phyloP scores from a whole-genome alignment of 2,329 filamentous ascomycete genomes.

The Alternaria arbusti region DNA sequence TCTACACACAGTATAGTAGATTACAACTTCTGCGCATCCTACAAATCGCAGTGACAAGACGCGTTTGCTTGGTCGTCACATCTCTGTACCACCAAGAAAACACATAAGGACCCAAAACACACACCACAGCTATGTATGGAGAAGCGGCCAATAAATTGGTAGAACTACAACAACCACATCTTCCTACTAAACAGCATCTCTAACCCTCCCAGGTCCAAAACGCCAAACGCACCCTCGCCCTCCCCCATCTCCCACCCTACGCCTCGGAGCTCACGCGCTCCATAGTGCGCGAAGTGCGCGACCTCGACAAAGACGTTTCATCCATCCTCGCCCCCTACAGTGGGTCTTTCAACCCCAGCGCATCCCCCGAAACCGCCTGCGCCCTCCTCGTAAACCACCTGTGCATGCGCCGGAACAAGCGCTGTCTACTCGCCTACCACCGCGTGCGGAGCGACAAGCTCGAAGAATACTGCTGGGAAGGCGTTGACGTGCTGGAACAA shows the following conservation, averaged over 20 bases:
- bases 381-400: slow-evolving; percentile 91
- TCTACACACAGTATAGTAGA: neutral
- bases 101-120: neutral
- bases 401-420: slow-evolving; percentile 94
- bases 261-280: slow-evolving; percentile 89
- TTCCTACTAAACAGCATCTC: neutral
- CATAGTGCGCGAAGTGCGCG: slow-evolving; percentile 88
- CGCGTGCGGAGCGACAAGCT: slow-evolving; percentile 87
- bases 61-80: neutral
- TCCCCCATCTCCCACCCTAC: slow-evolving; percentile 86
- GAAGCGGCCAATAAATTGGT: slow-evolving; percentile 87
- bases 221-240: slow-evolving; percentile 90
- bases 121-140: slow-evolving; percentile 73
- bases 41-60: neutral
- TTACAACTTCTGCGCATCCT: neutral
- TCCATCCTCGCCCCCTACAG: slow-evolving; percentile 82
- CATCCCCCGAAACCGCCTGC: slow-evolving; percentile 83
- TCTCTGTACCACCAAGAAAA: neutral
- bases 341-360: slow-evolving; percentile 82
- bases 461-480: slow-evolving; percentile 92
- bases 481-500: slow-evolving; percentile 79
- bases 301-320: slow-evolving; percentile 85
- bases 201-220: slow-evolving; percentile 74
- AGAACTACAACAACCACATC: slow-evolving; percentile 23
- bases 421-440: slow-evolving; percentile 93